Evolutionary conservation across 106 monocot genomes (phyloP).

Genomic region (Hemerocallis citrina): DNA sequence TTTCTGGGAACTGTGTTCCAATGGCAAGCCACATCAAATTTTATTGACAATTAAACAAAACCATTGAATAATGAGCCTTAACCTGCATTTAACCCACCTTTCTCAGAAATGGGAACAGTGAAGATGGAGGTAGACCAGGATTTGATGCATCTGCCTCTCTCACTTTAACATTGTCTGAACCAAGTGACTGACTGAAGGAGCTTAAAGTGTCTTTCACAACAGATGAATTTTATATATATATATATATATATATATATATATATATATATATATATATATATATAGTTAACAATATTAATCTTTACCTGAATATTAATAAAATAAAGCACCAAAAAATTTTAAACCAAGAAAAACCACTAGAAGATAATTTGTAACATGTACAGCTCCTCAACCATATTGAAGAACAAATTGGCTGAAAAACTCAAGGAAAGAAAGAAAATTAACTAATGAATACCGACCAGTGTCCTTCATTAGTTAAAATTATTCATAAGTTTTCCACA

Average conservation of each 20-base stretch:
- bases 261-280: background rate
- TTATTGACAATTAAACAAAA: no score
- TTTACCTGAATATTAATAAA: background rate
- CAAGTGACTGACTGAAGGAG: slow-evolving; percentile 59
- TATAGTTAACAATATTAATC: no score
- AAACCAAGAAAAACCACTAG: background rate
- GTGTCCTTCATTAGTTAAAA: background rate
- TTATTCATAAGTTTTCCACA: background rate
- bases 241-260: background rate
- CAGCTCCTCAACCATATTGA: background rate
- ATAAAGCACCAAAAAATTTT: background rate
- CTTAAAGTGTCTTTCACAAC: slow-evolving; percentile 40
- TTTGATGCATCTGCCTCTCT: slow-evolving; percentile 51
- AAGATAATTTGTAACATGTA: background rate
- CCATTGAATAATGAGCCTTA: background rate
- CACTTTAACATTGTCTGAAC: slow-evolving; percentile 55
- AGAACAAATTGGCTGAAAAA: background rate
- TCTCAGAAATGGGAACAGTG: slow-evolving; percentile 67
- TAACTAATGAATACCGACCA: background rate
- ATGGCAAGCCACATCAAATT: no score
- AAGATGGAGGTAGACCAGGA: slow-evolving; percentile 78
- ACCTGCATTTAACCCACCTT: slow-evolving; percentile 40
- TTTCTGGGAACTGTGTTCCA: no score
- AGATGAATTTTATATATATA: slow-evolving; percentile 32
- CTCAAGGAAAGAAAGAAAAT: background rate